These are phyloP conservation scores for Cryptosporidium sp. DNA, from an alignment of 169 alveolate genomes.

Conservation along the genomic window DNA sequence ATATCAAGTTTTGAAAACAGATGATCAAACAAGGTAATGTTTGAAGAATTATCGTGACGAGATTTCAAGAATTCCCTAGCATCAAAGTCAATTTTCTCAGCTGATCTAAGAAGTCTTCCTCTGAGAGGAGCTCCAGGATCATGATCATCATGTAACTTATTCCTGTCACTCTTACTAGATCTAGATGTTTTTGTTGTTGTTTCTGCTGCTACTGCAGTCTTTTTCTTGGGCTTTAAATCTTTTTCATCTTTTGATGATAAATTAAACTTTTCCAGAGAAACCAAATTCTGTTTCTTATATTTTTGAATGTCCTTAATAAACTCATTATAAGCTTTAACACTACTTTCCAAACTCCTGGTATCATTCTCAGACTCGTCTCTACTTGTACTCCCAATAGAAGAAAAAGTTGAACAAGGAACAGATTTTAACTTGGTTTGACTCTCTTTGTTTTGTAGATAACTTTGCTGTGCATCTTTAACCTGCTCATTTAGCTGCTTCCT, in stretches of 20 bases:
- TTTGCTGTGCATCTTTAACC: slow-evolving; percentile 38
- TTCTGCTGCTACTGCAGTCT: slow-evolving; percentile 2
- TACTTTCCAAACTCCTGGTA: neutral
- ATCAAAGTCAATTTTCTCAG: slow-evolving; percentile 60
- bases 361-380: neutral
- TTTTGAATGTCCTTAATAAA: neutral
- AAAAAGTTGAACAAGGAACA: neutral
- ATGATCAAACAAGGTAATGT: slow-evolving; percentile 46
- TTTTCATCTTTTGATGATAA: neutral
- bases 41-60: neutral
- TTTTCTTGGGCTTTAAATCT: neutral
- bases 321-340: slow-evolving; percentile 21
- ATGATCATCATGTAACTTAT: neutral
- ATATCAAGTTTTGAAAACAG: slow-evolving; percentile 47
- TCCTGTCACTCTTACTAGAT: neutral
- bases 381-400: neutral
- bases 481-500: slow-evolving; percentile 6
- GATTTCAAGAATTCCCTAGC: slow-evolving; percentile 40
- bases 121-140: slow-evolving; percentile 73
- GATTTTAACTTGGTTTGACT: neutral
- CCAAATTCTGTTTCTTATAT: neutral
- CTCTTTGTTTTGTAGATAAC: slow-evolving; percentile 19
- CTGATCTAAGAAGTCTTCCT: slow-evolving; percentile 11
- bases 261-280: slow-evolving; percentile 27
- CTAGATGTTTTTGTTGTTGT: no score